A percentile compares a stretch with the other conserved stretches of the same genome.
Evolutionary conservation across 78 protist genomes (phyloP).

Genomic region (Dictyostelium brefeldianum): DNA sequence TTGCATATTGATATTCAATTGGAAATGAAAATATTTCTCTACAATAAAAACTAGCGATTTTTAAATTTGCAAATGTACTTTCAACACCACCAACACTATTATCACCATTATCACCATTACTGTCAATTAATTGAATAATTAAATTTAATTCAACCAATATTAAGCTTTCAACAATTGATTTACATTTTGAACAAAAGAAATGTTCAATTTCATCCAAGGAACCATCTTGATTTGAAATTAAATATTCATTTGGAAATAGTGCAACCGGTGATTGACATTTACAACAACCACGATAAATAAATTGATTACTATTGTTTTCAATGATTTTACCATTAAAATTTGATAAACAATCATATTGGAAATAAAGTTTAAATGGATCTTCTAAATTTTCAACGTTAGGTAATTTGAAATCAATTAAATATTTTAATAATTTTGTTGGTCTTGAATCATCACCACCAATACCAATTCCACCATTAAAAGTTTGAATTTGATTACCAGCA

Average conservation of each 20-base stretch:
- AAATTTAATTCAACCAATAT: slow-evolving; percentile 16
- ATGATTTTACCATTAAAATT: slow-evolving; percentile 11
- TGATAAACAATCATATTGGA: background rate
- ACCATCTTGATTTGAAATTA: background rate
- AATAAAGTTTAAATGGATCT: slow-evolving; percentile 5
- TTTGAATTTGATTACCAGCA: background rate
- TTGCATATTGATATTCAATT: background rate
- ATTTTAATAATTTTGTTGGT: background rate
- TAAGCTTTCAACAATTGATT: background rate
- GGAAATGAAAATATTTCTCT: slow-evolving; percentile 8
- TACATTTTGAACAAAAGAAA: slow-evolving; percentile 19
- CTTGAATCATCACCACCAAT: background rate
- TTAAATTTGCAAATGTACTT: background rate
- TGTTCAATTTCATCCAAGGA: background rate
- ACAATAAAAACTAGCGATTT: background rate
- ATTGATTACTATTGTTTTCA: background rate
- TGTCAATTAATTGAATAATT: slow-evolving; percentile 14
- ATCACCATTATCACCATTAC: background rate
- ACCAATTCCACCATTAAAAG: background rate
- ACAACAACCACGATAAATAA: slow-evolving; percentile 27
- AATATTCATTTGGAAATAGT: slow-evolving; percentile 16
- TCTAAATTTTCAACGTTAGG: no score
- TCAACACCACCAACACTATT: background rate
- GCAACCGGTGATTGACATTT: slow-evolving; percentile 14
- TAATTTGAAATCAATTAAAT: background rate